phyloP scores from a whole-genome alignment of 768 basidiomycete genomes.

The Coprinopsis cinerea region DNA sequence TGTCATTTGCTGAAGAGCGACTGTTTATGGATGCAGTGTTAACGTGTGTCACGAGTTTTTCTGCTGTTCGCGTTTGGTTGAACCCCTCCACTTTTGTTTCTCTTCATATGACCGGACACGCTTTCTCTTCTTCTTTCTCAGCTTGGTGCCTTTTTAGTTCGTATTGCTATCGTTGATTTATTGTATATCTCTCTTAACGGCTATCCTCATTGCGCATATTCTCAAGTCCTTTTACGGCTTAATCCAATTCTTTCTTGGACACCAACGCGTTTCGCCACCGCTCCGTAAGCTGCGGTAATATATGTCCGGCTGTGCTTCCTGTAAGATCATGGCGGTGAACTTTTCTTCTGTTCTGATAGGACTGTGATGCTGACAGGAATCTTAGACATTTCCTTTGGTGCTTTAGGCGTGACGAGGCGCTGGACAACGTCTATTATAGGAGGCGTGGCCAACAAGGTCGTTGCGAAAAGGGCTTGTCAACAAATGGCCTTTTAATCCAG shows the following conservation, averaged over 20 bases:
- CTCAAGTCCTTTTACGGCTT: not conserved
- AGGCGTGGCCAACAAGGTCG: too few relatives aligned
- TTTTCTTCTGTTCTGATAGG: too few relatives aligned
- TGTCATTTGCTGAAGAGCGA: constrained; percentile 50
- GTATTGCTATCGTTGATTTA: constrained; percentile 5
- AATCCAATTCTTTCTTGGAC: constrained; percentile 1
- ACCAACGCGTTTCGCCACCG: not conserved
- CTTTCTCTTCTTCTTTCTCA: not conserved
- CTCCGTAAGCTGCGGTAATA: not conserved
- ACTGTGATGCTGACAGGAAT: too few relatives aligned
- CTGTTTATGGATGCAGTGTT: not conserved
- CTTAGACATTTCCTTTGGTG: too few relatives aligned
- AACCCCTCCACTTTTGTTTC: constrained; percentile 12
- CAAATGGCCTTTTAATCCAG: not conserved
- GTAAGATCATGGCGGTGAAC: too few relatives aligned
- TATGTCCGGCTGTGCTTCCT: too few relatives aligned
- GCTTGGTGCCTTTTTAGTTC: constrained; percentile 1
- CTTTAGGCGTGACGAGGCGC: too few relatives aligned
- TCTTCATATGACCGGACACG: constrained; percentile 1
- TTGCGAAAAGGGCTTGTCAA: not conserved
- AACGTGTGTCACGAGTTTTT: constrained; percentile 6
- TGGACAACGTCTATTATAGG: too few relatives aligned
- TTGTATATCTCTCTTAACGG: constrained; percentile 3
- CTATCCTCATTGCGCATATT: not conserved
- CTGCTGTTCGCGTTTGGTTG: constrained; percentile 8